Evolutionary conservation across 1,284 basidiomycete genomes (phyloP).

Genomic region (Violaceomyces palustris): DNA sequence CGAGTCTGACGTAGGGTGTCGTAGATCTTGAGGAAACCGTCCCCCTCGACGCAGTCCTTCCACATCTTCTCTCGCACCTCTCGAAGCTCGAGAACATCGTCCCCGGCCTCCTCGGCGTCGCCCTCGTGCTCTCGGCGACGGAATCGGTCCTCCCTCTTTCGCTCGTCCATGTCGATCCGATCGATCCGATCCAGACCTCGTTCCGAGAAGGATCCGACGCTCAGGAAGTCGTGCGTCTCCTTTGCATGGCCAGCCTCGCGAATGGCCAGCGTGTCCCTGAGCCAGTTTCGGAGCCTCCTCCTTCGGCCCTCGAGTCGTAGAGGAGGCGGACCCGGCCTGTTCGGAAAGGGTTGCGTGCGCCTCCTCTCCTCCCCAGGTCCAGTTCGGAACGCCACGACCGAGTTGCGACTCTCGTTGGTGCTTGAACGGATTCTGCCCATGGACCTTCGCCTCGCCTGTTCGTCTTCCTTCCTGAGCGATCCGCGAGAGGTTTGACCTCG

Average conservation of each 20-base stretch:
- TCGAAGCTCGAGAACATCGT: conserved; percentile 44
- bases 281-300: conserved; percentile 44
- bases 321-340: neutral
- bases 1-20: conserved; percentile 33
- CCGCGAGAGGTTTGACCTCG: conserved; percentile 1
- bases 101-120: conserved; percentile 40
- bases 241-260: conserved; percentile 40
- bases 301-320: conserved; percentile 39
- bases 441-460: too few species aligned
- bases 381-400: neutral
- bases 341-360: neutral
- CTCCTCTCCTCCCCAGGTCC: neutral
- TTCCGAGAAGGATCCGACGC: conserved; percentile 38
- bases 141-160: conserved; percentile 32
- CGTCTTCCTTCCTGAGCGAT: neutral
- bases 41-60: conserved; percentile 45
- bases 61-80: conserved; percentile 41
- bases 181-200: conserved; percentile 27
- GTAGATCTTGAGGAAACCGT: conserved; percentile 46
- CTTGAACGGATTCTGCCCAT: too few species aligned
- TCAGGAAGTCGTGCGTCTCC: conserved; percentile 45
- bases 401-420: neutral
- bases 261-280: conserved; percentile 45
- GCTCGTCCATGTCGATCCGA: conserved; percentile 36
- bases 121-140: conserved; percentile 38